A percentile compares a stretch with the other conserved stretches of the same genome.
phyloP scores from a whole-genome alignment of 495 filamentous ascomycete species.

The Ramalina peruviana region DNA sequence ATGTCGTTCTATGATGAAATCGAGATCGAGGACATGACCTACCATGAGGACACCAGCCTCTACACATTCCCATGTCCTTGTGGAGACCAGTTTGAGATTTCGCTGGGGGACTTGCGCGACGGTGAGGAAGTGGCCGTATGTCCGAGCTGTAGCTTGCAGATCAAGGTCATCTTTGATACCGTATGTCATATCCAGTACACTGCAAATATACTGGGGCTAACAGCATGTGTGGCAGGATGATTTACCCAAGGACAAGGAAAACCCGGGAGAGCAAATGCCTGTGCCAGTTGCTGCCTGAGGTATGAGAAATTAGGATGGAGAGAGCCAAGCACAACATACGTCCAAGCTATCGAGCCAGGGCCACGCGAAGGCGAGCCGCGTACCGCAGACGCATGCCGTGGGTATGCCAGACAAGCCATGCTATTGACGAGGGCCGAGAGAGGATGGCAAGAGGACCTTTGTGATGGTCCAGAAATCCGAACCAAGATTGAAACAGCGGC shows the following conservation, averaged over 20 bases:
- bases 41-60: conserved; percentile 63
- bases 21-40: conserved; percentile 99
- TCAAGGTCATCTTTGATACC: conserved; percentile 79
- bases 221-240: conserved; percentile 11
- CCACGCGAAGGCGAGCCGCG: too few relatives aligned
- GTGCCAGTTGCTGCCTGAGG: conserved; percentile 10
- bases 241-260: conserved; percentile 13
- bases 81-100: conserved; percentile 93
- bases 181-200: conserved; percentile 31
- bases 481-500: too few relatives aligned
- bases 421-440: neutral
- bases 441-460: too few relatives aligned
- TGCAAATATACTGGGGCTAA: neutral
- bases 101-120: conserved; percentile 69
- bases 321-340: too few relatives aligned
- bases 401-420: neutral
- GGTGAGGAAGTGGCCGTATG: conserved; percentile 88
- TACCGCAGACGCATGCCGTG: too few relatives aligned
- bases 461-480: too few relatives aligned
- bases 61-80: conserved; percentile 96
- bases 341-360: too few relatives aligned
- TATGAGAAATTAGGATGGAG: too few relatives aligned
- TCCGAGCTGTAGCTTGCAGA: conserved; percentile 93
- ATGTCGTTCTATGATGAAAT: conserved; percentile 88
- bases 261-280: neutral